Evolutionary conservation across 371 early-diverging fungal genomes (phyloP), one percentile per base, ranked within the genome.

Genomic region (Quaeritorhiza haematococci): DNA sequence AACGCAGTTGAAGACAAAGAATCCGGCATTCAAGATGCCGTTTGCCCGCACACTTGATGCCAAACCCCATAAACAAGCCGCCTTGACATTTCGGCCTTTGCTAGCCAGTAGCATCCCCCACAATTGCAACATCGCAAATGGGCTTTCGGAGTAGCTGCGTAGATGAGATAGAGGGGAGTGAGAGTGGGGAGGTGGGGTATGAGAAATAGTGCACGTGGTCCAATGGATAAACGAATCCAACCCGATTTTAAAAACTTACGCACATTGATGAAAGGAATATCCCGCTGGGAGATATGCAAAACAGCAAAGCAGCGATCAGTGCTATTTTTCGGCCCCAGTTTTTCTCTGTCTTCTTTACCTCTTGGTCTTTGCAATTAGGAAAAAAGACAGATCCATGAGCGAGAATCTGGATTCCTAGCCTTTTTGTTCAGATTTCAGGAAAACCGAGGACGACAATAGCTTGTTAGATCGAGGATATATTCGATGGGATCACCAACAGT

Each of bases 251-350:
- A 27, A 32, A 49, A 17, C 41, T 5, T 10, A 44, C 68, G 56
- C 75, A 90, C 78, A 92, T 75, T 3, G 92, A 78, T 7, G 94
- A 89, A 88, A 93, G 86, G 63, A 96, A 93, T 58, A 89, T 77
- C 3, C 85, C 78, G 1, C 91, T 81, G 4, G 94, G 94, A 1
- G 87, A 83, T 32, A 89, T 50, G 54, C 78, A 77, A 63, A 85
- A 94, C 6, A 89, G 79, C 29, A 92, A 59, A 0, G 90, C 82
- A 0, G 91, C 70, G 1, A 81, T 47, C n/a, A 67, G 76, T 1
- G 92, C 89, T 44, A 88, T 65, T 7, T 54, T 46, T 19, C 17
- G 44, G 21, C 27, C 46, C 21, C n/a, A 27, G 17, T 29, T n/a
- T 28, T 29, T 3, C 21, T 21, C 33, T 34, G 35, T 21, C 33